Conservation (phyloP, 371 early-diverging fungal genomes). For the Fennellomyces sp. region DNA sequence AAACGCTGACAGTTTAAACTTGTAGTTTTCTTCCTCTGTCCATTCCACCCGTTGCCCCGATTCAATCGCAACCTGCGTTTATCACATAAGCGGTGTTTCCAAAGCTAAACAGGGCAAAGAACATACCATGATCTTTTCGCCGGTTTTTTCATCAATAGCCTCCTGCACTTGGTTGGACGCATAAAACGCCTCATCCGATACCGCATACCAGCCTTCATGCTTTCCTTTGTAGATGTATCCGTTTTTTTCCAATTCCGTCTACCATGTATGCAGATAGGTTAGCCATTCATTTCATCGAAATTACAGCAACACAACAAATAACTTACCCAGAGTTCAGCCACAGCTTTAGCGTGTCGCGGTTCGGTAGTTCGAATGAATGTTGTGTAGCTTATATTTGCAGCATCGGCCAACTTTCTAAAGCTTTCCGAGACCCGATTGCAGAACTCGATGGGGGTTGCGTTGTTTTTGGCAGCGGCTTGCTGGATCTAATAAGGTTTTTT, state of each 20-base stretch:
- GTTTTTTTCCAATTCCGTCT: slow-evolving; percentile 66
- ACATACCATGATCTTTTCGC: slow-evolving; percentile 51
- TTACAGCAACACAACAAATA: background rate
- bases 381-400: slow-evolving; percentile 76
- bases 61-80: slow-evolving; percentile 68
- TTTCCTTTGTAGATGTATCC: slow-evolving; percentile 91
- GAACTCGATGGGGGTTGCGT: slow-evolving; percentile 65
- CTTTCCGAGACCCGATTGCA: slow-evolving; percentile 80
- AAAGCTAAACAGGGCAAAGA: background rate
- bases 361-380: slow-evolving; percentile 92
- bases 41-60: slow-evolving; percentile 89
- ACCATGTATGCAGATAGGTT: background rate
- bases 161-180: slow-evolving; percentile 75
- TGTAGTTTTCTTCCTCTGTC: slow-evolving; percentile 93
- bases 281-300: background rate
- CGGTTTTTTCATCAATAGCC: slow-evolving; percentile 58
- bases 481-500: slow-evolving; percentile 71
- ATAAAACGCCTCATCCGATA: slow-evolving; percentile 95
- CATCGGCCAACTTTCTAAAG: slow-evolving; percentile 75
- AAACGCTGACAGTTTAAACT: slow-evolving; percentile 79
- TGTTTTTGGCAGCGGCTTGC: slow-evolving; percentile 79
- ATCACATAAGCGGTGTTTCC: background rate
- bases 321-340: slow-evolving; percentile 75
- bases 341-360: slow-evolving; percentile 70
- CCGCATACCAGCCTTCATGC: slow-evolving; percentile 95